These are phyloP conservation scores for Paraleonurus japonicus DNA, from an alignment of 257 asterid species.

Conservation along the genomic window DNA sequence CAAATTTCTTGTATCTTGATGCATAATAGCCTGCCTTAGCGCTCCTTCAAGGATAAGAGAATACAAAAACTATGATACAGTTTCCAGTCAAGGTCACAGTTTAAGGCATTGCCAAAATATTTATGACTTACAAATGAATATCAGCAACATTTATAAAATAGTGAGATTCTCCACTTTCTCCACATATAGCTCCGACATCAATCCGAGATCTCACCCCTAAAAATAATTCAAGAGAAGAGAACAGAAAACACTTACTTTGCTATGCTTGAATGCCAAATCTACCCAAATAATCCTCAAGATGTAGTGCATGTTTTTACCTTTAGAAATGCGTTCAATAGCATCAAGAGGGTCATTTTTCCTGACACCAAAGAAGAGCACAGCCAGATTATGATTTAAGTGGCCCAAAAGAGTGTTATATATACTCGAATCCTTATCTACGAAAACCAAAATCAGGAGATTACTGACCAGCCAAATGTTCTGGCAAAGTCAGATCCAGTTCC, in stretches of 20 bases:
- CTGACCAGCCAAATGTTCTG: constrained; percentile 87
- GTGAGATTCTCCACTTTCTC: constrained; percentile 60
- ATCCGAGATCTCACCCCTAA: constrained; percentile 67
- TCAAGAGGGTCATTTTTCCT: constrained; percentile 86
- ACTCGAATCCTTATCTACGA: background rate
- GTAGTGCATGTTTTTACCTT: constrained; percentile 43
- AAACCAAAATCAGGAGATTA: constrained; percentile 31
- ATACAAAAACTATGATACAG: constrained; percentile 5
- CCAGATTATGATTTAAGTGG: constrained; percentile 15
- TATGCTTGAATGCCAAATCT: background rate
- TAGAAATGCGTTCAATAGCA: constrained; percentile 78
- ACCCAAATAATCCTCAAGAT: constrained; percentile 11
- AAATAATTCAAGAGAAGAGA: constrained; percentile 30
- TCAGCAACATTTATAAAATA: constrained; percentile 89
- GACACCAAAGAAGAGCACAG: constrained; percentile 24
- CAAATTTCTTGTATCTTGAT: constrained; percentile 80
- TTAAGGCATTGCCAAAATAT: constrained; percentile 20
- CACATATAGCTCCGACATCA: constrained; percentile 73
- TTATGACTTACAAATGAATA: constrained; percentile 68
- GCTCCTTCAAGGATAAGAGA: constrained; percentile 52
- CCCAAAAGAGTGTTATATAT: constrained; percentile 6
- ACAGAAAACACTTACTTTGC: constrained; percentile 6
- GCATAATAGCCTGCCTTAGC: constrained; percentile 94
- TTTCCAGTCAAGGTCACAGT: constrained; percentile 13
- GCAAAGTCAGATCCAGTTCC: constrained; percentile 98